Percentiles rank a stretch among this genome's conserved stretches.
Conservation (phyloP, 139 green algal genomes). For the Diplosphaera chodatii region DNA sequence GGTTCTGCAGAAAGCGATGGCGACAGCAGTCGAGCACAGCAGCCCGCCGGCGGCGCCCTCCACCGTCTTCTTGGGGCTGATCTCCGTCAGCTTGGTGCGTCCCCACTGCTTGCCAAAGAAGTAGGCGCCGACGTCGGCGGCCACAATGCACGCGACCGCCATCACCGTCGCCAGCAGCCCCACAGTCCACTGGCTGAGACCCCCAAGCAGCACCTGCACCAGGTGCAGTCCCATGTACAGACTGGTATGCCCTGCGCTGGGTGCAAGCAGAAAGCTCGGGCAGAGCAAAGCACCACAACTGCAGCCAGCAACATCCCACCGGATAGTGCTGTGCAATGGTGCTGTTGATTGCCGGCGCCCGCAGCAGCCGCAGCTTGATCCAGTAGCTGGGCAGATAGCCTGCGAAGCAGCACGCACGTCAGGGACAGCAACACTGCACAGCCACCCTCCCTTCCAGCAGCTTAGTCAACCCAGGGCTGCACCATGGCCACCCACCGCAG, state of each 20-base stretch:
- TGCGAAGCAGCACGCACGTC: no score
- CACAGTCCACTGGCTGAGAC: conserved; percentile 55
- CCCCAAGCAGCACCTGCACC: conserved; percentile 28
- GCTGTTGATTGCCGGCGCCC: conserved; percentile 34
- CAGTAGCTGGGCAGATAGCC: conserved; percentile 91
- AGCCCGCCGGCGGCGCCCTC: conserved; percentile 81
- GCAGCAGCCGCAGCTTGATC: conserved; percentile 78
- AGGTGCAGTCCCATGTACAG: no score
- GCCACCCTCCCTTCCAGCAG: no score
- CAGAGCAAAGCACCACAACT: no score
- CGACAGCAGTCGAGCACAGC: conserved; percentile 40
- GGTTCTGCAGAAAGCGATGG: conserved; percentile 41
- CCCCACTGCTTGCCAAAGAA: conserved; percentile 76
- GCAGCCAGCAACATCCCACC: no score
- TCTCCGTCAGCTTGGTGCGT: conserved; percentile 68
- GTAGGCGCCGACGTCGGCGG: conserved; percentile 84
- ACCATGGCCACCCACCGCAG: no score
- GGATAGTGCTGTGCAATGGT: conserved; percentile 22
- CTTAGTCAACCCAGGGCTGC: no score
- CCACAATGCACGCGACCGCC: conserved; percentile 70
- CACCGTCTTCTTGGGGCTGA: conserved; percentile 93
- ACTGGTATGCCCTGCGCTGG: no score
- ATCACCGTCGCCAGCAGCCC: conserved; percentile 78
- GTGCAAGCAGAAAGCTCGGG: no score
- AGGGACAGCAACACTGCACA: no score